phyloP scores from a whole-genome alignment of 768 basidiomycete genomes.

The Boletus patriciae region DNA sequence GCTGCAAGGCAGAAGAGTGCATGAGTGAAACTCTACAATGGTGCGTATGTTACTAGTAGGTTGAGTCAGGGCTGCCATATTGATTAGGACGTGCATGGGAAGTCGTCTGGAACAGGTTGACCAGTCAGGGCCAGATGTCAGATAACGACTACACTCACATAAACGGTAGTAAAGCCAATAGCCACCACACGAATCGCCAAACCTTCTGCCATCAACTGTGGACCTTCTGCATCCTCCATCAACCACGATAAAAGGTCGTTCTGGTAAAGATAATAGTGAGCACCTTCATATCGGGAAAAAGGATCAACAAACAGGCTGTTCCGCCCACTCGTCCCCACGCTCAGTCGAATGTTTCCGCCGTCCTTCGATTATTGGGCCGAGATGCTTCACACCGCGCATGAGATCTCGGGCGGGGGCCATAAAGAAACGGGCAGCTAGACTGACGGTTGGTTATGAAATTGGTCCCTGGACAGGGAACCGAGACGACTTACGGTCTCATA shows the following conservation, averaged over 20 bases:
- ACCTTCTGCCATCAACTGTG: conserved; percentile 11
- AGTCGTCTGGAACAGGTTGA: not conserved
- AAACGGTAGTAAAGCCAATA: conserved; percentile 22
- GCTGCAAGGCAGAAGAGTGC: conserved; percentile 38
- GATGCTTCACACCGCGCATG: conserved; percentile 14
- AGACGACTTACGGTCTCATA: conserved; percentile 31
- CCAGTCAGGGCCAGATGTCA: too few species aligned
- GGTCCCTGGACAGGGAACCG: too few species aligned
- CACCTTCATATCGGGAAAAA: too few species aligned
- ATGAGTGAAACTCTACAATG: conserved; percentile 34
- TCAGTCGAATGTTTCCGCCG: conserved; percentile 21
- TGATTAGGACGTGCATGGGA: not conserved
- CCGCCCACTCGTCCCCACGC: conserved; percentile 27
- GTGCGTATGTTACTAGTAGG: too few species aligned
- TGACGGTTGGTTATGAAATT: too few species aligned
- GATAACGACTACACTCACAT: conserved; percentile 11
- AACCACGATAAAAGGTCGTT: conserved; percentile 37
- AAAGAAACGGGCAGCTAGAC: not conserved
- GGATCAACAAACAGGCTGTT: conserved; percentile 33
- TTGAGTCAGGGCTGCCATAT: too few species aligned
- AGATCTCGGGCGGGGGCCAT: too few species aligned
- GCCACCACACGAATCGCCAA: conserved; percentile 19
- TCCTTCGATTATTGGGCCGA: conserved; percentile 34
- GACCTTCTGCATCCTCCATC: conserved; percentile 24
- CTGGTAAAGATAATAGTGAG: conserved; percentile 12